Evolutionary conservation across 257 asterid genomes (phyloP).

Genomic region (Fraxinus excelsior): DNA sequence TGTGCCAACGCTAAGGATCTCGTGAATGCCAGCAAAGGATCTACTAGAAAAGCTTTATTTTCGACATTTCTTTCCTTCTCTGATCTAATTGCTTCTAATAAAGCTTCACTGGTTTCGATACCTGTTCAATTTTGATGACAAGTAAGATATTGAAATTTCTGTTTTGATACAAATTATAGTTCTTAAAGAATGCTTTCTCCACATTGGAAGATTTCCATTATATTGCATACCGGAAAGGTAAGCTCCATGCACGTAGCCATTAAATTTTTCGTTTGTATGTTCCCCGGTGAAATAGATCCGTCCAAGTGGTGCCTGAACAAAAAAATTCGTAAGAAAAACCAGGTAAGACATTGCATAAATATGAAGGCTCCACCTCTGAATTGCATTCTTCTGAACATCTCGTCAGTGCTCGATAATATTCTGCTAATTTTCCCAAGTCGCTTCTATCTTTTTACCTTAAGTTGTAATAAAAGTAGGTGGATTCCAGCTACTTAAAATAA

Average conservation of each 20-base stretch:
- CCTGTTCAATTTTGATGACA: constrained; percentile 45
- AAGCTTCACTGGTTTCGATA: constrained; percentile 65
- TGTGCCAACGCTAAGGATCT: constrained; percentile 55
- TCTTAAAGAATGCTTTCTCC: not conserved
- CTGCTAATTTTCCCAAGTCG: not conserved
- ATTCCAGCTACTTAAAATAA: not conserved
- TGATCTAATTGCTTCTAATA: constrained; percentile 62
- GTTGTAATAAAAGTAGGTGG: not conserved
- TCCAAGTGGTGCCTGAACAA: constrained; percentile 81
- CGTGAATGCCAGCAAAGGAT: constrained; percentile 61
- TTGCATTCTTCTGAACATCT: not conserved
- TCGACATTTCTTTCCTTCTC: constrained; percentile 54
- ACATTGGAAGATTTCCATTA: not conserved
- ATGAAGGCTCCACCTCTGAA: not conserved
- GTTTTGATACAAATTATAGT: not conserved
- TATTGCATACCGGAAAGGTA: constrained; percentile 72
- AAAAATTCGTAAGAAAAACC: not conserved
- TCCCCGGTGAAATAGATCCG: constrained; percentile 87
- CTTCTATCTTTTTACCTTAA: not conserved
- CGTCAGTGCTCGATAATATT: not conserved
- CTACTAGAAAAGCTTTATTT: constrained; percentile 49
- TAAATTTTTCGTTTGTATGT: constrained; percentile 85
- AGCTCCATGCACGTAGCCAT: constrained; percentile 92
- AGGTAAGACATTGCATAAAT: constrained; percentile 4
- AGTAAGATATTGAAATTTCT: not conserved